Base-by-base conservation (phyloP, 2,329 filamentous ascomycete species). In the Tolypocladium nubicola region DNA sequence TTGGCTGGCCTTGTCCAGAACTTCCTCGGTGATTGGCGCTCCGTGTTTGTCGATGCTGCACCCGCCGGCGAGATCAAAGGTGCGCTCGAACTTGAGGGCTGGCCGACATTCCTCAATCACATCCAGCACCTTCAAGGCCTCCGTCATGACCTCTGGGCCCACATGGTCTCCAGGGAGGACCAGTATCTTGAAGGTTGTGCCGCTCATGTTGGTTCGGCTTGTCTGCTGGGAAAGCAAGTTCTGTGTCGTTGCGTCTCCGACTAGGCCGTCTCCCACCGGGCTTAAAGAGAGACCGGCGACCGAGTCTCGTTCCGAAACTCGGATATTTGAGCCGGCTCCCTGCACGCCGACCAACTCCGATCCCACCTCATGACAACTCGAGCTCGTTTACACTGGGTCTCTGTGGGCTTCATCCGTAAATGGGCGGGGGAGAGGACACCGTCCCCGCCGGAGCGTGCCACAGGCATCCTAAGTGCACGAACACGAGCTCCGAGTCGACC, bases 81-180 rank as follows among this genome's bases (percentile, higher is more conserved):
- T 63, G 16, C 62, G 63, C 26, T 68, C 60, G 40, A 73, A 73
- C 1, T 56, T 59, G 39, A 73, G 54, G 13, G 63, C 57, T 0
- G 70, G 67, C 0, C 70, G 68, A 35, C 62, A 62, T 7, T 63
- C 56, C 49, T 71, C 66, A 38, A 79, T 63, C 4, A 75, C 68
- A 37, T 76, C 71, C 7, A 80, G 71, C 13, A 79, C 72, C 60
- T 75, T 75, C 53, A 77, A 67, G 11, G 76, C 76, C 63, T 79
- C 75, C 5, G 66, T 61, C 55, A 78, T 71, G 39, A 79, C 70
- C 63, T 79, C 72, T 6, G 77, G 76, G 1, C 77, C 76, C 53
- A 78, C 73, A 59, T 75, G 73, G 61, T 79, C 76, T 41, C 76
- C 75, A 0, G 74, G 71, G 1, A 79, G 70, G 52, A 79, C 65